Evolutionary conservation across 768 basidiomycete species (phyloP), one percentile per base, ranked within the genome.

Genomic region (Pulveroboletus ravenelii): DNA sequence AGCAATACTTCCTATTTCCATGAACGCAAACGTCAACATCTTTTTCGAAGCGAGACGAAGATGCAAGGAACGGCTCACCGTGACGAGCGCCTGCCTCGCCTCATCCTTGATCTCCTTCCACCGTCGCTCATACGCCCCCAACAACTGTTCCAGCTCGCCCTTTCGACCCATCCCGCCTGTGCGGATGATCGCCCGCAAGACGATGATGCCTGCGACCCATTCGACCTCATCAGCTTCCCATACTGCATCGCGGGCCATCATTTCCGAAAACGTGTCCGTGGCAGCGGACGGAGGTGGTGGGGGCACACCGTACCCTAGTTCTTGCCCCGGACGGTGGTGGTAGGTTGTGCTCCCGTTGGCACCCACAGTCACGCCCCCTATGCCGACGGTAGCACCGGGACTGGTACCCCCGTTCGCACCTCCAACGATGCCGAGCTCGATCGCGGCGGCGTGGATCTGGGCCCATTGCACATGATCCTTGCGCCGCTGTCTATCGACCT

Each of bases 51-150:
- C 23, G 23, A 23, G 1, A 13, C 7, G 12, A 18, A 7, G 15
- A 7, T 35, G 6, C 23, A 13, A 7, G 27, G 31, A 32, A 41
- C 17, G n/a, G 55, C 76, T 58, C 39, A 80, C 82, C 50, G 80
- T 78, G 13, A 82, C 82, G 53, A 82, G 72, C 1, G 76, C 75
- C 63, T 84, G 82, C 52, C 82, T 68, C 13, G 79, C 74, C 63
- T 84, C 82, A 57, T 84, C 82, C 61, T 80, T 81, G 52, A 84
- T 84, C 62, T 84, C 82, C 61, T 84, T 84, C 82, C 82, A 84
- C 47, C 81, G 66, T n/a, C 75, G 70, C 58, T 84, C 82, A 60
- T 84, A 84, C 7, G 72, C 76, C 37, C 74, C 70, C 61, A 84
- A 47, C 18, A 84, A 57, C 29, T 76, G 77, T 47, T 78, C 80